Base-by-base conservation (phyloP, 2,329 filamentous ascomycete species). In the Amphichorda felina region DNA sequence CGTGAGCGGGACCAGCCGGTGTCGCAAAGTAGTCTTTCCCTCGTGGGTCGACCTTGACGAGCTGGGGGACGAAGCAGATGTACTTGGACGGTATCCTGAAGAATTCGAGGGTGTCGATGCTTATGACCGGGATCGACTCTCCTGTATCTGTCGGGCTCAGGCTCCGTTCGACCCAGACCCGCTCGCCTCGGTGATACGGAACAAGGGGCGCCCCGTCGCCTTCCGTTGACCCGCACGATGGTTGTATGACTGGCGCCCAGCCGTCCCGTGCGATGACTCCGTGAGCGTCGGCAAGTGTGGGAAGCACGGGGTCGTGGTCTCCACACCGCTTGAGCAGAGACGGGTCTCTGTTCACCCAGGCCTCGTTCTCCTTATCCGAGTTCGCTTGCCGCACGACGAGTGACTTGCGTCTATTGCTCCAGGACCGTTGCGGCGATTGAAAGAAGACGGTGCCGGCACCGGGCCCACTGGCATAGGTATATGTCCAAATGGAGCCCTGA, bases 111-210 rank as follows among this genome's bases (percentile, higher is more conserved):
- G 22, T 37, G 24, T 37, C 36, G 10, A 37, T 27, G 15, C 22
- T 33, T 10, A 37, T 33, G 14, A 37, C 36, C 15, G 36, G 36
- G n/a, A 37, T 33, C 10, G 18, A 16, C 9, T 21, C 22, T 13
- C 24, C 33, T 10, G 24, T 13, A 17, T 27, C 26, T 13, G 29
- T 14, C n/a, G 17, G 16, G 14, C n/a, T 15, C n/a, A 37, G 14
- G 31, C 24, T 28, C 4, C 27, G 7, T n/a, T 37, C 30, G 13
- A 37, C 24, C 36, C 36, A 37, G 24, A 37, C 28, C 7, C 36
- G 30, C 30, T 37, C 36, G 9, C 36, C 36, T 7, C 36, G 36
- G 18, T 18, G 24, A 16, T 37, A 33, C 10, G 36, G 21, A 11
- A 37, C 17, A 8, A 29, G 25, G 18, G 32, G 32, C 8, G 25